Evolutionary conservation across 176 grass and related monocot genomes (phyloP).

Genomic region (Pharus latifolius): DNA sequence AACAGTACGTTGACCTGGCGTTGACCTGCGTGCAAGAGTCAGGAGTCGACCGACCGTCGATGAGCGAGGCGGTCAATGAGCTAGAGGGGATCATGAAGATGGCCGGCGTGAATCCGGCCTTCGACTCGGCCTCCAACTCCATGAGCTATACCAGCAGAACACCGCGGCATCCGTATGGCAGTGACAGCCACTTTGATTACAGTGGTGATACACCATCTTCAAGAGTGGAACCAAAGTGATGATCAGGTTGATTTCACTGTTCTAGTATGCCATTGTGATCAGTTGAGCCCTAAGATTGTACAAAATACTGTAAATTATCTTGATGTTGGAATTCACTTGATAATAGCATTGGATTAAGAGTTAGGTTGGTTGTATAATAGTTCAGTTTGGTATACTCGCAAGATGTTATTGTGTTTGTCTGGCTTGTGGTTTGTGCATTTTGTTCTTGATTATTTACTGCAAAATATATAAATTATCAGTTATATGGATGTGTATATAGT

Average conservation of each 20-base stretch:
- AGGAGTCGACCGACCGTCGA: conserved; percentile 39
- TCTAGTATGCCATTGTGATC: too few relatives aligned
- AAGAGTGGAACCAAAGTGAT: conserved; percentile 50
- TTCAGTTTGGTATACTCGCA: too few relatives aligned
- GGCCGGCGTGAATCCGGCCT: conserved; percentile 12
- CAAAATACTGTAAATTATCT: too few relatives aligned
- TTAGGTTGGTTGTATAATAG: too few relatives aligned
- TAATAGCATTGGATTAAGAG: too few relatives aligned
- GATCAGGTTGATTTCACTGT: not conserved
- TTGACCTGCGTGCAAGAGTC: conserved; percentile 60
- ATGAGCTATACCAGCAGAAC: conserved; percentile 22
- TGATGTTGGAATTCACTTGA: too few relatives aligned
- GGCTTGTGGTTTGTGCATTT: too few relatives aligned
- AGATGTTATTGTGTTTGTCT: too few relatives aligned
- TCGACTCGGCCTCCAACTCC: conserved; percentile 36
- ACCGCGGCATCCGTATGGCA: conserved; percentile 45
- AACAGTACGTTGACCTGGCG: conserved; percentile 51
- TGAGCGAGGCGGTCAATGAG: conserved; percentile 54
- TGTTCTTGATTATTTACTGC: too few relatives aligned
- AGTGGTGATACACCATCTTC: conserved; percentile 26
- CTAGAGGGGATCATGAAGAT: conserved; percentile 52
- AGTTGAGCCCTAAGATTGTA: too few relatives aligned
- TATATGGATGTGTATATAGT: too few relatives aligned
- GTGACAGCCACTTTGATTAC: conserved; percentile 37
- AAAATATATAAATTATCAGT: too few relatives aligned